These are phyloP conservation scores for sunflower (Helianthus annuus) DNA, from an alignment of 129 eudicot genomes.

Conservation along the genomic window DNA sequence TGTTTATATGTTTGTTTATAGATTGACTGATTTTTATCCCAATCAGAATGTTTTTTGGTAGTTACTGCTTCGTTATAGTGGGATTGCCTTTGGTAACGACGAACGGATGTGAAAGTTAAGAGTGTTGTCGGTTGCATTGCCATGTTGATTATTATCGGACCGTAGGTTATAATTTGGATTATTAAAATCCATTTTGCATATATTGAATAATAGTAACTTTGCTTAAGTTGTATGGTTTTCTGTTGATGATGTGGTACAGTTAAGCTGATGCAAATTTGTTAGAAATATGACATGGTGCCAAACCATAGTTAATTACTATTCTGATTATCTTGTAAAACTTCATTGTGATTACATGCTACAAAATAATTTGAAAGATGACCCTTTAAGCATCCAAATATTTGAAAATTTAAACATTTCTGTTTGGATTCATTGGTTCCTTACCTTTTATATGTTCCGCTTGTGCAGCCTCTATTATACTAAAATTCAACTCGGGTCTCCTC, in stretches of 20 bases:
- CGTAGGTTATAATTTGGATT: too few species aligned
- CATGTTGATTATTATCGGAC: too few species aligned
- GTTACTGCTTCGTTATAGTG: too few species aligned
- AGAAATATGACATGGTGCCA: neutral
- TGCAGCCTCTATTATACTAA: constrained; percentile 75
- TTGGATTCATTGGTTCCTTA: neutral
- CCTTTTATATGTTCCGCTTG: constrained; percentile 4
- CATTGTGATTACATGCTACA: neutral
- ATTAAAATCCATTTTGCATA: neutral
- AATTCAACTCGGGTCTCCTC: constrained; percentile 68
- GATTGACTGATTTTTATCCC: too few species aligned
- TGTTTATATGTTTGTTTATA: too few species aligned
- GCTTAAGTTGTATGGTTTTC: neutral
- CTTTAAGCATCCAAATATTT: neutral
- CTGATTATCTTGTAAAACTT: neutral
- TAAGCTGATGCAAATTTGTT: neutral
- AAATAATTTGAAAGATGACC: too few species aligned
- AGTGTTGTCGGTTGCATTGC: too few species aligned
- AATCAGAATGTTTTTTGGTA: too few species aligned
- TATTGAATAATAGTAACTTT: neutral
- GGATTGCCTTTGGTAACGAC: too few species aligned
- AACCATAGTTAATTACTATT: neutral
- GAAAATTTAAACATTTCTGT: too few species aligned
- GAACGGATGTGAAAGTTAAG: too few species aligned
- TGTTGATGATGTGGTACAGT: neutral